Evolutionary conservation across 2,329 filamentous ascomycete species (phyloP), one percentile per base, ranked within the genome.

Genomic region (Cryphonectria parasitica): DNA sequence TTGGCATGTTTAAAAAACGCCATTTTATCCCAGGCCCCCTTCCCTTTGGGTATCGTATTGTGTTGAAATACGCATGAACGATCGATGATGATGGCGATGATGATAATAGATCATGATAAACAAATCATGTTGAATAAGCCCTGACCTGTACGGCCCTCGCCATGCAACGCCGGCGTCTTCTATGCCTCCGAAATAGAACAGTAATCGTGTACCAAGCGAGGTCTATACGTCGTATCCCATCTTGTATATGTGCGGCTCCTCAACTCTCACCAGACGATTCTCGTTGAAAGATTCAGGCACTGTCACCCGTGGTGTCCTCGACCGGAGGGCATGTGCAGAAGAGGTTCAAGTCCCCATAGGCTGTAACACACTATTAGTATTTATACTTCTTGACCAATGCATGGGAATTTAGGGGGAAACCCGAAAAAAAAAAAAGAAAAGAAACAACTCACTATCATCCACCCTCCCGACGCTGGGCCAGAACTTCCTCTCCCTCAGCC

Each of bases 321-420:
- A 97, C 92, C 0, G 95, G 94, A 54, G 93, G 92, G 80, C 95
- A 98, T 13, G 94, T 97, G 85, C 95, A 98, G 87, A 97, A 97
- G 72, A 98, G 88, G 83, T 98, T 97, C 77, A 91, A 88, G 78
- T 98, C 95, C 71, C 95, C 95, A 77, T 93, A 97, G 17, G 93
- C 93, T 95, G 75, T 70, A 34, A 28, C 28, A 28, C 19, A n/a
- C 0, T 62, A 74, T 76, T 66, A 78, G 75, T 34, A 67, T 43
- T 8, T 5, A 4, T 17, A 5, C 3, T 61, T 13, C 28, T n/a
- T 68, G n/a, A 1, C 31, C 2, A 39, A 25, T 5, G 25, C 3
- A 7, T 0, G 4, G 34, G 45, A 19, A 52, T n/a, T n/a, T n/a
- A 15, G 62, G 56, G 19, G 0, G 15, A 22, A 67, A 68, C 19